phyloP scores from a whole-genome alignment of 257 asterid species.

The Cordia subcordata region DNA sequence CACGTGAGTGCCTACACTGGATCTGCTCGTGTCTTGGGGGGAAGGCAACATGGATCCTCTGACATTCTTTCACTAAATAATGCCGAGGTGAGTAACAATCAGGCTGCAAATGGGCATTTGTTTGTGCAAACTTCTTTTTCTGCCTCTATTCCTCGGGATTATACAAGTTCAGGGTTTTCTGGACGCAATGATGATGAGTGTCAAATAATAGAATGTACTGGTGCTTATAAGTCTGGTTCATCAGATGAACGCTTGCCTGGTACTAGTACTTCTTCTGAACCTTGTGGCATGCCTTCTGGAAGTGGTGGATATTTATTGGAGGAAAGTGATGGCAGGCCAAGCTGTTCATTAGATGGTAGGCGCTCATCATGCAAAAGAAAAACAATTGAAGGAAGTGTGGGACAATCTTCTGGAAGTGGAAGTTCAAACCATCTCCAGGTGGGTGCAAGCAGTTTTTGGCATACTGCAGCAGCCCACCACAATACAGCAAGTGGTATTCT shows the following conservation, averaged over 20 bases:
- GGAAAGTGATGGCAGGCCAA: conserved; percentile 43
- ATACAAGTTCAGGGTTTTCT: conserved; percentile 31
- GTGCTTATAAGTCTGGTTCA: conserved; percentile 28
- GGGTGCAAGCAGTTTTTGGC: conserved; percentile 50
- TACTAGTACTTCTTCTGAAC: conserved; percentile 35
- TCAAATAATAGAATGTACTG: conserved; percentile 47
- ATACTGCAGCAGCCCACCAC: conserved; percentile 25
- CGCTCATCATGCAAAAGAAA: conserved; percentile 77
- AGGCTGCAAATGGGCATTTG: conserved; percentile 23
- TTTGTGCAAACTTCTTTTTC: conserved; percentile 33
- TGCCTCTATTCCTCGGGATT: conserved; percentile 36
- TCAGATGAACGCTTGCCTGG: conserved; percentile 32
- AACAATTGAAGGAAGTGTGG: conserved; percentile 49
- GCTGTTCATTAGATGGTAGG: conserved; percentile 49
- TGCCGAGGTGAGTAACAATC: conserved; percentile 25
- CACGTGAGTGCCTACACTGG: conserved; percentile 26
- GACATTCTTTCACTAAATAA: conserved; percentile 32
- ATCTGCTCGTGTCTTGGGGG: conserved; percentile 27
- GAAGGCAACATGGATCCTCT: conserved; percentile 29
- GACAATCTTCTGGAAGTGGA: conserved; percentile 71
- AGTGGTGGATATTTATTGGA: conserved; percentile 32
- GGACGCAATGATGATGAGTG: conserved; percentile 46
- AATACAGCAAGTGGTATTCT: conserved; percentile 27
- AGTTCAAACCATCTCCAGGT: conserved; percentile 43
- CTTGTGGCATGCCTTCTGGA: conserved; percentile 31